A percentile compares a stretch with the other conserved stretches of the same genome.
These are phyloP conservation scores for Alternaria metachromatica DNA, from an alignment of 2,329 filamentous ascomycete genomes.

Conservation along the genomic window DNA sequence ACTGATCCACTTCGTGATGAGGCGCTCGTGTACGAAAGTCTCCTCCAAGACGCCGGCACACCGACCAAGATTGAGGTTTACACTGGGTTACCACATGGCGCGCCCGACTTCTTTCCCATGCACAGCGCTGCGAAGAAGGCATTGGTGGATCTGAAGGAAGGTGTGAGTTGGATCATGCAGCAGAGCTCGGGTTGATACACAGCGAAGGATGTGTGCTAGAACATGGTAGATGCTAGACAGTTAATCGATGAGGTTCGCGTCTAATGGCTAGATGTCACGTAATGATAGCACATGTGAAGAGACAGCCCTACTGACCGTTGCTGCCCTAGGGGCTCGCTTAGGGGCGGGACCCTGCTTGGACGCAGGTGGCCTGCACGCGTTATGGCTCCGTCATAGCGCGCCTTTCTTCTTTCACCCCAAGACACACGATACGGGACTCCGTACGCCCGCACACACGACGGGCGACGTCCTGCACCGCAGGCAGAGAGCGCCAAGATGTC, in stretches of 20 bases:
- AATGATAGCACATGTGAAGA: not conserved
- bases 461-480: slow-evolving; percentile 35
- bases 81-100: slow-evolving; percentile 52
- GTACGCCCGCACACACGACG: slow-evolving; percentile 8
- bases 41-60: not conserved
- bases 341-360: slow-evolving; percentile 15
- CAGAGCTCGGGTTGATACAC: slow-evolving; percentile 7
- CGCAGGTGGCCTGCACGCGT: slow-evolving; percentile 7
- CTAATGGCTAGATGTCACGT: not conserved
- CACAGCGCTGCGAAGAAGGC: slow-evolving; percentile 32
- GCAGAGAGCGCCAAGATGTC: slow-evolving; percentile 36
- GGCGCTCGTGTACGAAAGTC: slow-evolving; percentile 17
- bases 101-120: slow-evolving; percentile 46
- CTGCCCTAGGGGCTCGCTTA: slow-evolving; percentile 19
- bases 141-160: slow-evolving; percentile 37
- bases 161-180: slow-evolving; percentile 46
- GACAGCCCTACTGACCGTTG: slow-evolving; percentile 18
- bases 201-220: not conserved
- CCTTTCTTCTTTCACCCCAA: slow-evolving; percentile 19
- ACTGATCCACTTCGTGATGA: not conserved
- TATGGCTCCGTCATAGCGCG: slow-evolving; percentile 21
- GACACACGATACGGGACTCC: not conserved
- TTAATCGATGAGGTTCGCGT: not conserved
- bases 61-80: slow-evolving; percentile 49
- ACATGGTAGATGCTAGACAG: not conserved